These are phyloP conservation scores for Penicillium soppii DNA, from an alignment of 495 filamentous ascomycete genomes.

Conservation along the genomic window DNA sequence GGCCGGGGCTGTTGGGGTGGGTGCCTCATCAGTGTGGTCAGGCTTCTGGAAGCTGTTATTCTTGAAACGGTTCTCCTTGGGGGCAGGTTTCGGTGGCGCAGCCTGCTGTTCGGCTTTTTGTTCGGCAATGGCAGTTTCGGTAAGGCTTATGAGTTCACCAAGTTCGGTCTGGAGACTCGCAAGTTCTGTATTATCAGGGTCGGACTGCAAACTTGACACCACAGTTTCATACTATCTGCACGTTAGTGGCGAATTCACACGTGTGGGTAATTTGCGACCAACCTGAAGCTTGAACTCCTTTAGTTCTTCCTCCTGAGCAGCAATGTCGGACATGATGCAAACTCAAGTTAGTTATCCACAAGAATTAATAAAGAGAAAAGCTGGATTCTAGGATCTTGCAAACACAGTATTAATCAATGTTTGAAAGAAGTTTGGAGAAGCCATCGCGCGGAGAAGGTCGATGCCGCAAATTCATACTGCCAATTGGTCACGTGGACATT, in stretches of 20 bases:
- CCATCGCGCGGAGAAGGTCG: not conserved
- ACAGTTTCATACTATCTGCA: slow-evolving; percentile 73
- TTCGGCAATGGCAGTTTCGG: slow-evolving; percentile 78
- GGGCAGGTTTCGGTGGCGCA: slow-evolving; percentile 46
- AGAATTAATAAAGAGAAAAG: no score
- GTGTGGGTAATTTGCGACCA: slow-evolving; percentile 11
- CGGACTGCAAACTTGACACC: slow-evolving; percentile 70
- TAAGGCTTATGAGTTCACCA: slow-evolving; percentile 77
- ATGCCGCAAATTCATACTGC: not conserved
- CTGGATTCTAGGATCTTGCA: not conserved
- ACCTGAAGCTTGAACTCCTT: slow-evolving; percentile 86
- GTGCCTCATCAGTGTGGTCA: slow-evolving; percentile 41
- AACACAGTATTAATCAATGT: not conserved
- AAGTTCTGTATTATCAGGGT: slow-evolving; percentile 81
- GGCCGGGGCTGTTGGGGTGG: slow-evolving; percentile 39
- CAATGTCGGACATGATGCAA: slow-evolving; percentile 57
- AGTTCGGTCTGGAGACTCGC: slow-evolving; percentile 77
- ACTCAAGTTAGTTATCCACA: not conserved
- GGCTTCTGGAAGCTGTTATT: slow-evolving; percentile 56
- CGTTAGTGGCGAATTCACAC: slow-evolving; percentile 6
- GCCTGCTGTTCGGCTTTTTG: slow-evolving; percentile 52
- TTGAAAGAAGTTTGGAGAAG: not conserved
- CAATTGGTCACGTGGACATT: not conserved
- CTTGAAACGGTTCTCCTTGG: slow-evolving; percentile 68
- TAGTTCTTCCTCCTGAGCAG: slow-evolving; percentile 68